Base-by-base conservation (phyloP, 2,329 filamentous ascomycete genomes). In the Didymella pomorum region DNA sequence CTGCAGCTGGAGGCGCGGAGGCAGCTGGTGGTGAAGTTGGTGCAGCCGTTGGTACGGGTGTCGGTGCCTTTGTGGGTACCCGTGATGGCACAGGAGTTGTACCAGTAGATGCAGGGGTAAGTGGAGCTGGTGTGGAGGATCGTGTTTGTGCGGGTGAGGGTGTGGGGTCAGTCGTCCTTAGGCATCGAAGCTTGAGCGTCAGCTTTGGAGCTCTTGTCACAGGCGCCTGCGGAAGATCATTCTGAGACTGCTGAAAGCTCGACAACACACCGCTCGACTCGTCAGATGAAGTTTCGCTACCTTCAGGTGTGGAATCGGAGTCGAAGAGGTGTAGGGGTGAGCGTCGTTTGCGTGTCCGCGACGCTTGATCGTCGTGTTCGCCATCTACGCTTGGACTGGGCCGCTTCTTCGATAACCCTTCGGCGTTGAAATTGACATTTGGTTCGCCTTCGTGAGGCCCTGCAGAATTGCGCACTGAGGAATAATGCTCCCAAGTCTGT, bases 401-500 rank as follows among this genome's bases (percentile, higher is more conserved):
- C 56, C 79, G 77, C 58, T 81, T 81, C 60, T 79, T 77, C 0
- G 76, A 63, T 60, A 74, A 52, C 23, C 64, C 60, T 26, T 65
- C 64, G 62, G 72, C 62, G 14, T 60, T 64, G 41, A 72, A 62
- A 50, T 68, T 70, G 33, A 87, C 81, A 20, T 79, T 70, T 11
- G 86, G 86, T 31, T 79, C 76, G 46, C 86, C 87, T 28, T 78
- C 80, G 70, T 87, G 85, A 8, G 85, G 85, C 7, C 86, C 86
- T 61, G 83, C 75, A 44, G 84, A 74, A 67, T 86, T 86, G 54
- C 87, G 83, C 63, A 90, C 84, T 0, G 87, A 89, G 4, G 86
- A 89, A 74, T 88, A 89, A 71, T 89, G 87, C 69, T 89, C 82
- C 79, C 85, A 89, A 44, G 78, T 81, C 84, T 88, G 70, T 31